A percentile compares a stretch with the other conserved stretches of the same genome.
These are phyloP conservation scores for Fusarium sp. DNA, from an alignment of 2,329 filamentous ascomycete genomes.

Conservation along the genomic window DNA sequence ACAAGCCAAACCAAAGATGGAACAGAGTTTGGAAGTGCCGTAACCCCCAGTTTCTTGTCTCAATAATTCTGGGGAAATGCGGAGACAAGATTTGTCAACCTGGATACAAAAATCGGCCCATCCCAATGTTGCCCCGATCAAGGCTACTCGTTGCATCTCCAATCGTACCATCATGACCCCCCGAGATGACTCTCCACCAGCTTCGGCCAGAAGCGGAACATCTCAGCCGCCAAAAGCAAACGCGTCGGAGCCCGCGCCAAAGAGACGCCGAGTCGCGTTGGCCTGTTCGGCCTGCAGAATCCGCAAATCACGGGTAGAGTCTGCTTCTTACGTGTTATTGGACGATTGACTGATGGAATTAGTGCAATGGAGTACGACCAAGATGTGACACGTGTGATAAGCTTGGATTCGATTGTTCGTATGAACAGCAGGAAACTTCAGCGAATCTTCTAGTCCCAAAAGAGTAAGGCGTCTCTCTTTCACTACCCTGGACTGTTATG, in stretches of 20 bases:
- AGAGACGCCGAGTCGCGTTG: constrained; percentile 1
- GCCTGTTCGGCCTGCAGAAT: constrained; percentile 9
- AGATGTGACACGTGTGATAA: constrained; percentile 11
- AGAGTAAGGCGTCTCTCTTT: not conserved
- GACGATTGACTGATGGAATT: rapidly evolving
- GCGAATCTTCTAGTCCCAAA: constrained; percentile 10
- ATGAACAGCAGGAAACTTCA: constrained; percentile 4
- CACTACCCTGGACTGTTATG: not conserved
- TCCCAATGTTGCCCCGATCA: constrained; percentile 12
- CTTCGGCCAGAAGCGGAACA: not conserved
- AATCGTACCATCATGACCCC: not conserved
- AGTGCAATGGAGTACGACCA: constrained; percentile 5
- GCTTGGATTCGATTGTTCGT: constrained; percentile 1
- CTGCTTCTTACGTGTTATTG: not conserved
- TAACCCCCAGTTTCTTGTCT: not conserved
- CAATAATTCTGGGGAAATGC: not conserved
- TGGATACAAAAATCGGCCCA: constrained; percentile 3
- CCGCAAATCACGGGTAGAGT: constrained; percentile 3
- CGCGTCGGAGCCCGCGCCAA: not conserved
- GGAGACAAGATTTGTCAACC: not conserved
- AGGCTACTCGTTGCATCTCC: not conserved
- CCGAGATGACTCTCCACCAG: not conserved
- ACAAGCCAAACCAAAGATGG: not conserved
- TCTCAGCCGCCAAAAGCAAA: not conserved
- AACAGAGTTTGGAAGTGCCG: not conserved